Base-by-base conservation (phyloP, 768 basidiomycete species). In the Suillus sp. region DNA sequence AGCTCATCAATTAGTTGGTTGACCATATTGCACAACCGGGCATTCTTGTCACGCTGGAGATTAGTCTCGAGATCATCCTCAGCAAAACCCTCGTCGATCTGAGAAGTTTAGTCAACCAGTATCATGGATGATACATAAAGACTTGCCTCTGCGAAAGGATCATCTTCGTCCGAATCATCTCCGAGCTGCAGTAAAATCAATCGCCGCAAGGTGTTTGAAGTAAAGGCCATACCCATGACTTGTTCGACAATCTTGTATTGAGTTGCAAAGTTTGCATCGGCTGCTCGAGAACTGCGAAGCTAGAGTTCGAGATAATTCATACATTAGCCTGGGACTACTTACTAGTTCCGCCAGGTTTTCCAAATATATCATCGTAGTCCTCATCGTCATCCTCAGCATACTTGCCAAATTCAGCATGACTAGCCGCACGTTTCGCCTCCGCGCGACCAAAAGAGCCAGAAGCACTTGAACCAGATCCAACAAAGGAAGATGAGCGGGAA, bases 341-440 rank as follows among this genome's bases (percentile, higher is more conserved):
- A 91, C 92, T 79, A 13, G 83, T 80, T 30, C 86, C 85, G 65
- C 84, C 90, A 22, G 80, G 82, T 74, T 92, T 93, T 64, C 86
- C 94, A 75, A 99, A 96, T 11, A 98, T 88, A 73, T 97, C 96
- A 54, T 96, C 94, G 70, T 97, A 99, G 72, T 98, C 94, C 70
- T 98, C 89, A 4, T 86, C 92, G 32, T 97, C 93, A 10, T 86
- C 87, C 75, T 96, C 95, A 7, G 92, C 80, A 74, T 96, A 97
- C 72, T 94, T 95, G 25, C 84, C 85, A 66, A 96, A 89, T 73
- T 90, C 92, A 62, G 80, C 79, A 63, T 86, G 82, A 64, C 81
- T 85, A 58, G 81, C 74, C 40, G 83, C 66, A 63, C 84, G 78
- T 64, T 79, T 79, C 2, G 88, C 86, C 65, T 92, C 90, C 3